Conservation (phyloP, 2,329 filamentous ascomycete genomes). For the Penicillium sp. region DNA sequence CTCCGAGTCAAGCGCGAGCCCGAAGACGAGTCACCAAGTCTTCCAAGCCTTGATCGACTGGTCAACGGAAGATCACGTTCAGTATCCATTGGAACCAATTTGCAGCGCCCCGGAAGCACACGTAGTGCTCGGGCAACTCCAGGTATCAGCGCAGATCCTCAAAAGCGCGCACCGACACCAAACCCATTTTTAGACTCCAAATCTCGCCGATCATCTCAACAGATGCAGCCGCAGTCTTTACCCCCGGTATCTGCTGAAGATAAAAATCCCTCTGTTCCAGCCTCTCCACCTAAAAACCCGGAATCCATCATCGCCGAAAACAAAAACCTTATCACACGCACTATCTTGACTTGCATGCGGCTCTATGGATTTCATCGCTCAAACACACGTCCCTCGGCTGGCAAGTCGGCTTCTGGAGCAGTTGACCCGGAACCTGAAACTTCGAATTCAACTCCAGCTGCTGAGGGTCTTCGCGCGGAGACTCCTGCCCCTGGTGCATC, state of each 20-base stretch:
- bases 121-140: constrained; percentile 15
- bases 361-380: constrained; percentile 44
- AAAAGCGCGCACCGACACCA: constrained; percentile 26
- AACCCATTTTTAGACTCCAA: constrained; percentile 26
- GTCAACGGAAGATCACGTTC: constrained; percentile 33
- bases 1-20: constrained; percentile 39
- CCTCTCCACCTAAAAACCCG: constrained; percentile 26
- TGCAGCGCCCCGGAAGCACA: constrained; percentile 21
- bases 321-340: constrained; percentile 43
- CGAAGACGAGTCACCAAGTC: constrained; percentile 28
- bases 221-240: constrained; percentile 12
- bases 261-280: constrained; percentile 16
- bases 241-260: constrained; percentile 17
- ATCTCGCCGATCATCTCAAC: constrained; percentile 9
- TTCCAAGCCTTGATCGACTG: constrained; percentile 31
- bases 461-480: constrained; percentile 18
- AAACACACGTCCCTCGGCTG: constrained; percentile 22
- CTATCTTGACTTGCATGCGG: constrained; percentile 46
- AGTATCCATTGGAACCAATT: constrained; percentile 32
- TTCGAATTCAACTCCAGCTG: constrained; percentile 7
- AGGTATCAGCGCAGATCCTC: constrained; percentile 15
- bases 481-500: constrained; percentile 16
- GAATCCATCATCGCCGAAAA: constrained; percentile 38
- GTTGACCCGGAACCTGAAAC: constrained; percentile 14
- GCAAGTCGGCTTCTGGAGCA: constrained; percentile 8